Conservation (phyloP, 805 yeast species). For the Sugiyamaella chiloensis region DNA sequence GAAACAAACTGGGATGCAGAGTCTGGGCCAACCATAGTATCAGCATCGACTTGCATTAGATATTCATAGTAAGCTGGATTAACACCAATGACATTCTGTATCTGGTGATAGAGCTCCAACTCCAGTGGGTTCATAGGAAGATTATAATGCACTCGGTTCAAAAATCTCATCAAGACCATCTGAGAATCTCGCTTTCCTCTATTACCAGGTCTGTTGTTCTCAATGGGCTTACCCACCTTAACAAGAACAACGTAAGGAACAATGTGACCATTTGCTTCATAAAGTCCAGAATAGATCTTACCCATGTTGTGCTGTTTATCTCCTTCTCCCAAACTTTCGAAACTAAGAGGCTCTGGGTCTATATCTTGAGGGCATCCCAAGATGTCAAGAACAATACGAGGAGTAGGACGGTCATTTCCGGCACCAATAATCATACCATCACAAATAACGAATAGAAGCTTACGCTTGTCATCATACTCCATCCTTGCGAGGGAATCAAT, state of each 20-base stretch:
- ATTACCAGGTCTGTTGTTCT: constrained; percentile 56
- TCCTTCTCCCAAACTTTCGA: constrained; percentile 60
- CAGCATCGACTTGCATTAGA: constrained; percentile 61
- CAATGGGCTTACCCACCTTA: constrained; percentile 60
- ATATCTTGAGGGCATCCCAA: constrained; percentile 50
- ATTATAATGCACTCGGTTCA: constrained; percentile 58
- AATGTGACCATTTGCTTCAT: constrained; percentile 53
- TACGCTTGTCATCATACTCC: constrained; percentile 57
- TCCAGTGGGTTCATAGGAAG: constrained; percentile 60
- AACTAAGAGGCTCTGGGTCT: constrained; percentile 51
- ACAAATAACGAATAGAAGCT: constrained; percentile 53
- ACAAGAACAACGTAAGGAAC: constrained; percentile 56
- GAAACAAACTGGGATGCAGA: constrained; percentile 54
- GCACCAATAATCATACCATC: constrained; percentile 63
- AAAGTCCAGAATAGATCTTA: constrained; percentile 57
- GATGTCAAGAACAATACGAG: constrained; percentile 54
- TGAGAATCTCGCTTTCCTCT: constrained; percentile 67
- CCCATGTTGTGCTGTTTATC: constrained; percentile 62
- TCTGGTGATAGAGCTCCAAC: constrained; percentile 50
- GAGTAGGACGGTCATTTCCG: constrained; percentile 57
- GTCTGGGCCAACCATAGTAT: constrained; percentile 54
- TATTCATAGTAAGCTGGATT: constrained; percentile 56
- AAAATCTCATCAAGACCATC: constrained; percentile 56
- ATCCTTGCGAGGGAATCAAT: constrained; percentile 58
- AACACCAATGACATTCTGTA: constrained; percentile 56